These are phyloP conservation scores for Solanum tarapatanum DNA, from an alignment of 257 asterid genomes.

Conservation along the genomic window DNA sequence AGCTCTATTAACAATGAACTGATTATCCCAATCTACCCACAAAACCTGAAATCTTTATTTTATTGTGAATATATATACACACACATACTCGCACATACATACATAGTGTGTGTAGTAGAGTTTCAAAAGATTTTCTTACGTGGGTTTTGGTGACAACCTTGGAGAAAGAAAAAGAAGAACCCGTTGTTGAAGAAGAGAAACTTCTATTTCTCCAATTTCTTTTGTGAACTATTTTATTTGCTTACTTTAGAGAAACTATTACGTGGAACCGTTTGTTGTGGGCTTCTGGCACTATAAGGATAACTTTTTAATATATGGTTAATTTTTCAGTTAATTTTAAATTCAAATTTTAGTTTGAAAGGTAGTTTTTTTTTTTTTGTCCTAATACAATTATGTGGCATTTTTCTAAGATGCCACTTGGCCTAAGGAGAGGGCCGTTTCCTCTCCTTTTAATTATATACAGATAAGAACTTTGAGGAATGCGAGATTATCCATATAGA, in stretches of 20 bases:
- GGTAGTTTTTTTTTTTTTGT: not conserved
- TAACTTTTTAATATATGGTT: not conserved
- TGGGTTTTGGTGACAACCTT: not conserved
- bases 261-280: not conserved
- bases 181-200: not conserved
- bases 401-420: not conserved
- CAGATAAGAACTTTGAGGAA: not conserved
- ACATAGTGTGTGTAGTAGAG: not conserved
- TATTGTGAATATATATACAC: not conserved
- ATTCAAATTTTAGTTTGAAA: not conserved
- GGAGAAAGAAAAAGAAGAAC: not conserved
- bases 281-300: not conserved
- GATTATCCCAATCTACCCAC: not conserved
- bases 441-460: not conserved
- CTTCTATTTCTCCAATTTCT: not conserved
- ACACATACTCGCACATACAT: not conserved
- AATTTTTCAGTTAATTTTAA: not conserved
- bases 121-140: not conserved
- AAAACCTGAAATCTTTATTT: not conserved
- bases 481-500: not conserved
- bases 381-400: not conserved
- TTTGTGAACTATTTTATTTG: not conserved
- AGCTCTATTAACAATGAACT: not conserved
- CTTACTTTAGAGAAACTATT: not conserved
- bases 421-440: not conserved